Evolutionary conservation across 2,329 filamentous ascomycete species (phyloP).

Genomic region (Neofusicoccum sp.): DNA sequence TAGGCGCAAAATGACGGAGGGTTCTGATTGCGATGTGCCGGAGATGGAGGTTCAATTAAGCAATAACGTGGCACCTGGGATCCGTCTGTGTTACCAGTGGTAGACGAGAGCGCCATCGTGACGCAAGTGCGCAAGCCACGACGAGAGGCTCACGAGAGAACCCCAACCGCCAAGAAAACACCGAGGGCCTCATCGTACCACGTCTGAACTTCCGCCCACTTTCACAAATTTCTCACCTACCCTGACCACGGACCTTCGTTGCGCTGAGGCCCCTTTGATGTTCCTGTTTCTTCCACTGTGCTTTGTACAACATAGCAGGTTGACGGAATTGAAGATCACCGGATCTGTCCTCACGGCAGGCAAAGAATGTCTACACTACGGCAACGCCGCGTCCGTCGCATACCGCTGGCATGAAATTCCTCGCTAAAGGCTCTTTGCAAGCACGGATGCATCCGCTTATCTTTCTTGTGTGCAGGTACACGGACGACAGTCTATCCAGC

Average conservation of each 20-base stretch:
- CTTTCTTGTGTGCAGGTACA: not conserved
- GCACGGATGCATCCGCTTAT: not conserved
- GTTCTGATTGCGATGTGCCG: no score
- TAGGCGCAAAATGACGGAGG: no score
- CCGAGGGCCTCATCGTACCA: not conserved
- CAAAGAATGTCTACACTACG: no score
- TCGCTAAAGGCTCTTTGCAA: not conserved
- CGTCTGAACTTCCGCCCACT: not conserved
- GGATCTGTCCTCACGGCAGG: not conserved
- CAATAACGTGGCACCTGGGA: no score
- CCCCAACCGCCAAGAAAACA: not conserved
- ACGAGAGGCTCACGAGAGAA: not conserved
- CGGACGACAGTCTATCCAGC: not conserved
- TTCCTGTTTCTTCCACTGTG: no score
- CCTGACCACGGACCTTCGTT: no score
- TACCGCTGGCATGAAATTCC: no score
- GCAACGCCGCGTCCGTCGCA: no score
- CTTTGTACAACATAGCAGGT: not conserved
- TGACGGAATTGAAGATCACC: not conserved
- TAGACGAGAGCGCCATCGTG: not conserved
- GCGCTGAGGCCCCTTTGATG: no score
- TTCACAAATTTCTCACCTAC: not conserved
- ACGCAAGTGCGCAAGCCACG: not conserved
- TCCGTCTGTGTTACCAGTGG: not conserved
- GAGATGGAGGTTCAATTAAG: no score